These are phyloP conservation scores for Passiflora organensis DNA, from an alignment of 345 rosid species.

Conservation along the genomic window DNA sequence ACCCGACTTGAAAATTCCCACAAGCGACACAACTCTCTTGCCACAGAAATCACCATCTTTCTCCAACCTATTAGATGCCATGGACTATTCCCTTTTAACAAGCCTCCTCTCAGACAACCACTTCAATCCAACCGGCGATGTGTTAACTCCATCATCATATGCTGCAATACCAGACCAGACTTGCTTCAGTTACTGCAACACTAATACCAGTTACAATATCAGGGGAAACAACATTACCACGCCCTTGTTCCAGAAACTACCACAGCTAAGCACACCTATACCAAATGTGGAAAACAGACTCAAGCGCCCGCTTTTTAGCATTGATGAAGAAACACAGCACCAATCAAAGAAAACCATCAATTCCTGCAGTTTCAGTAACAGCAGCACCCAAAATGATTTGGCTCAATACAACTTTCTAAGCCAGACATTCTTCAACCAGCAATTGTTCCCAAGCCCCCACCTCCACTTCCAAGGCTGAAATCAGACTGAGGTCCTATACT, in stretches of 20 bases:
- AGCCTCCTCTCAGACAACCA: constrained; percentile 53
- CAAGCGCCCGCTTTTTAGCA: constrained; percentile 44
- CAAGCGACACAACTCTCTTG: constrained; percentile 28
- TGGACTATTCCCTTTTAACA: constrained; percentile 59
- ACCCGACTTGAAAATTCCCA: constrained; percentile 27
- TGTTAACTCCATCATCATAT: constrained; percentile 22
- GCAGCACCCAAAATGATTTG: constrained; percentile 30
- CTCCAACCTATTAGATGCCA: constrained; percentile 67
- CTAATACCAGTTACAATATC: background rate
- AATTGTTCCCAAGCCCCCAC: constrained; percentile 44
- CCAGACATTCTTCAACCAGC: constrained; percentile 47
- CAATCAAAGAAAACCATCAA: constrained; percentile 43
- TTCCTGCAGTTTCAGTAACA: constrained; percentile 46
- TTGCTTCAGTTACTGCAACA: constrained; percentile 16
- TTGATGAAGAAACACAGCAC: constrained; percentile 34
- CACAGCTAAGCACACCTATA: constrained; percentile 37
- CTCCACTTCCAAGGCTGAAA: constrained; percentile 51
- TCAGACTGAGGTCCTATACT: background rate
- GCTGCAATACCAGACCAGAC: constrained; percentile 5
- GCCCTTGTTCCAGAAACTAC: constrained; percentile 48
- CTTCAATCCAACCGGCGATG: constrained; percentile 27
- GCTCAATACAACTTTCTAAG: constrained; percentile 39
- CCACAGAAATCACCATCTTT: constrained; percentile 71
- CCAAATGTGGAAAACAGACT: constrained; percentile 33
- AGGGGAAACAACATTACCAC: constrained; percentile 12